These are phyloP conservation scores for Leishmania martiniquensis DNA, from an alignment of 208 protist genomes.

Conservation along the genomic window DNA sequence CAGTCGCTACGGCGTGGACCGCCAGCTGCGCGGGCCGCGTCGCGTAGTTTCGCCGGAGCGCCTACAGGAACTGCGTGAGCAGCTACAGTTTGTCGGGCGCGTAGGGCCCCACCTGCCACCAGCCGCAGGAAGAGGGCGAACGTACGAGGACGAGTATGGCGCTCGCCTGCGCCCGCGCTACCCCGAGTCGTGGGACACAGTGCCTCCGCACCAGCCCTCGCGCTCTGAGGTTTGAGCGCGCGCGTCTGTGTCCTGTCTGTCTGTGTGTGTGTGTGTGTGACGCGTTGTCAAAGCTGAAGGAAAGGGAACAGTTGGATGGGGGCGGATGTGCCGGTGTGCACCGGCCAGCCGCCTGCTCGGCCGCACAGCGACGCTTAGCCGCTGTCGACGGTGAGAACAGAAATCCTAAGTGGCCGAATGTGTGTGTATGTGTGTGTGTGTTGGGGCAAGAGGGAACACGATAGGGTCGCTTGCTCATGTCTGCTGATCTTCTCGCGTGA, in stretches of 20 bases:
- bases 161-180: constrained; percentile 78
- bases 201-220: constrained; percentile 86
- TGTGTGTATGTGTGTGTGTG: no score
- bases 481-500: no score
- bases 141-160: constrained; percentile 72
- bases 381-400: no score
- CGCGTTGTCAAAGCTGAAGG: no score
- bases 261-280: not conserved
- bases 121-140: not conserved
- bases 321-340: no score
- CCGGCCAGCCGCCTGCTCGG: no score
- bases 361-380: no score
- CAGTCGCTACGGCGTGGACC: constrained; percentile 31
- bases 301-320: no score
- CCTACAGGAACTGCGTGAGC: constrained; percentile 58
- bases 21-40: constrained; percentile 42
- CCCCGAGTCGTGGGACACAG: constrained; percentile 85
- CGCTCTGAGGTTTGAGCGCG: constrained; percentile 28
- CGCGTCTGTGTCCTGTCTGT: not conserved
- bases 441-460: no score
- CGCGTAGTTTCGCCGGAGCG: constrained; percentile 49
- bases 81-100: constrained; percentile 49
- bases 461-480: no score
- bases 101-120: constrained; percentile 6
- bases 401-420: no score